A percentile compares a stretch with the other conserved stretches of the same genome.
phyloP scores from a whole-genome alignment of 1,284 basidiomycete genomes.

The Stygiomarasmius scandens region DNA sequence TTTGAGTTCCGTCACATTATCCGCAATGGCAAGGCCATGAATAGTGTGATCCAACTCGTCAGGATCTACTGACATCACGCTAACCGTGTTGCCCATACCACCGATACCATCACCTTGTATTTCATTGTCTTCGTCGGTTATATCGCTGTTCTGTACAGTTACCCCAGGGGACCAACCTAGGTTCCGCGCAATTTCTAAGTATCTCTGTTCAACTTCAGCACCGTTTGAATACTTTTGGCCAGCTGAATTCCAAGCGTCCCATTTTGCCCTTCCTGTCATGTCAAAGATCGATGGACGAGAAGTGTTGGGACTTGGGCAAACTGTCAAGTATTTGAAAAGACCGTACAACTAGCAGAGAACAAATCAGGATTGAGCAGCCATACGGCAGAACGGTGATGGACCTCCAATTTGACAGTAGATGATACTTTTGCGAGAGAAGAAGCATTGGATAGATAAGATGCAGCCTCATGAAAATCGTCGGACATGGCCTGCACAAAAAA shows the following conservation, averaged over 20 bases:
- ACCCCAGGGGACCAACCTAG: constrained; percentile 67
- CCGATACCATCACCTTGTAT: constrained; percentile 36
- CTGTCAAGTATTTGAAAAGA: constrained; percentile 78
- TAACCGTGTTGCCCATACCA: constrained; percentile 67
- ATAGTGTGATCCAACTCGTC: constrained; percentile 47
- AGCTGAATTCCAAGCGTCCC: constrained; percentile 80
- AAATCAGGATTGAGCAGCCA: constrained; percentile 26
- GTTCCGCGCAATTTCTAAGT: constrained; percentile 68
- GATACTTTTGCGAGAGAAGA: constrained; percentile 56
- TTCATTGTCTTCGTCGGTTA: constrained; percentile 32
- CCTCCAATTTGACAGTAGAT: constrained; percentile 73
- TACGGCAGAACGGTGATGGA: constrained; percentile 37
- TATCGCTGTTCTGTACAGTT: constrained; percentile 15
- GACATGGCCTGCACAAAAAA: constrained; percentile 33
- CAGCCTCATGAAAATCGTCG: constrained; percentile 60
- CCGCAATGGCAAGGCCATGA: constrained; percentile 67
- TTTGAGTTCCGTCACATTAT: constrained; percentile 51
- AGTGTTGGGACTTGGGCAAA: constrained; percentile 53
- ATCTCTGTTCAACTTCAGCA: constrained; percentile 57
- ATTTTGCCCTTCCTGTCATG: constrained; percentile 80
- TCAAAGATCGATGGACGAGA: constrained; percentile 82
- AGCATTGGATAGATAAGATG: constrained; percentile 61
- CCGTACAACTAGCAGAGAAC: constrained; percentile 75
- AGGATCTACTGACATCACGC: constrained; percentile 49
- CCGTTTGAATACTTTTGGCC: constrained; percentile 51